phyloP scores from a whole-genome alignment of 352 stramenopile species.

The Globisporangium lucens region DNA sequence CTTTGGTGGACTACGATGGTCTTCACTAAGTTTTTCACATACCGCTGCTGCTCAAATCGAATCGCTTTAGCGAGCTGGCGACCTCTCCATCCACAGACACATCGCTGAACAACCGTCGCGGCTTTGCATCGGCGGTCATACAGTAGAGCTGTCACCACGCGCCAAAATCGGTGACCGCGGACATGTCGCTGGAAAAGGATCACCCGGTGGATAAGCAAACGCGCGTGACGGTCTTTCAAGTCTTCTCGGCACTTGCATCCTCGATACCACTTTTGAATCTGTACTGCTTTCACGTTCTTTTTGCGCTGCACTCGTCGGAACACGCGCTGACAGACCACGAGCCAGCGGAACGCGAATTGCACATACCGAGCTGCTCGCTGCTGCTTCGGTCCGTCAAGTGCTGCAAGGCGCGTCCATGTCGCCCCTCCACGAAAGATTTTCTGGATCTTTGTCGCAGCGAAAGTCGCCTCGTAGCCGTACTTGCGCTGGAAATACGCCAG shows the following conservation, averaged over 20 bases:
- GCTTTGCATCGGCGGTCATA: constrained; percentile 27
- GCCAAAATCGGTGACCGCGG: constrained; percentile 41
- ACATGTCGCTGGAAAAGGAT: constrained; percentile 40
- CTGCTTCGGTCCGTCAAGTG: constrained; percentile 37
- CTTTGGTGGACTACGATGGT: constrained; percentile 23
- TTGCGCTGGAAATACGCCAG: not conserved
- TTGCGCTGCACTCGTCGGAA: constrained; percentile 24
- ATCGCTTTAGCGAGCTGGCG: constrained; percentile 21
- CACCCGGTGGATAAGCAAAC: constrained; percentile 31
- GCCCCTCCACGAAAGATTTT: constrained; percentile 37
- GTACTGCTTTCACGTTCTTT: constrained; percentile 19
- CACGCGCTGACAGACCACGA: constrained; percentile 22
- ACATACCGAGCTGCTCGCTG: constrained; percentile 30
- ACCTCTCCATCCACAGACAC: constrained; percentile 35
- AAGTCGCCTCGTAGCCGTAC: constrained; percentile 51
- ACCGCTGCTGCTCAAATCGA: constrained; percentile 42
- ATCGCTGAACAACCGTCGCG: constrained; percentile 34
- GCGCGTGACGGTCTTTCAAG: constrained; percentile 22
- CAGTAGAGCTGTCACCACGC: constrained; percentile 34
- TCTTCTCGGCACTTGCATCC: constrained; percentile 30
- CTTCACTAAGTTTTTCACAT: constrained; percentile 24
- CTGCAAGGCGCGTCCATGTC: constrained; percentile 28
- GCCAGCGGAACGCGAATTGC: constrained; percentile 37
- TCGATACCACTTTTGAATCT: constrained; percentile 49
- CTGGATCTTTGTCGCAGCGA: constrained; percentile 61